Evolutionary conservation across 2,329 filamentous ascomycete species (phyloP).

Genomic region (Colletotrichum sp.): DNA sequence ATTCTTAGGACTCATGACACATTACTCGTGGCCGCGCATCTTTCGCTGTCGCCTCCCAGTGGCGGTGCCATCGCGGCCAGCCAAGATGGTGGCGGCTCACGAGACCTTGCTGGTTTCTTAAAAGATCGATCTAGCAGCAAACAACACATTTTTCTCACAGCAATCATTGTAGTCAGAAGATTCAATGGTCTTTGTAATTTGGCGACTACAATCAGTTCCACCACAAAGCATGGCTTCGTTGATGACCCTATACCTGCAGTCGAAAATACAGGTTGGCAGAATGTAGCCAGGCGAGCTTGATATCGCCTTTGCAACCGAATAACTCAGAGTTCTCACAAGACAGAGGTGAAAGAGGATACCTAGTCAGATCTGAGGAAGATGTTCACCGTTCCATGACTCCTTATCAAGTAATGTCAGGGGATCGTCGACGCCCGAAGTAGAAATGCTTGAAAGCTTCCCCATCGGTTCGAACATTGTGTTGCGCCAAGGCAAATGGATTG

Average conservation of each 20-base stretch:
- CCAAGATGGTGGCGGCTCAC: accelerated
- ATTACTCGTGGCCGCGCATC: background rate
- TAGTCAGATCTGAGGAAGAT: background rate
- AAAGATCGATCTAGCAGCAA: background rate
- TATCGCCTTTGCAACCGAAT: background rate
- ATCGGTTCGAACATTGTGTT: background rate
- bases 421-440: background rate
- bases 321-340: background rate
- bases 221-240: accelerated
- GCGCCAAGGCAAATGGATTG: background rate
- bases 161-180: too few relatives aligned
- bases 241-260: accelerated
- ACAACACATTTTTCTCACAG: too few relatives aligned
- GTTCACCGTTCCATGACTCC: accelerated
- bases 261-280: accelerated
- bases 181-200: too few relatives aligned
- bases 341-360: background rate
- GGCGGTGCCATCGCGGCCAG: accelerated
- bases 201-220: too few relatives aligned
- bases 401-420: background rate
- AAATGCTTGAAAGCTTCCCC: background rate
- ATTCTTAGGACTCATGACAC: accelerated
- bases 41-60: background rate
- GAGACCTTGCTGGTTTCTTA: accelerated
- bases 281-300: background rate